Conservation (phyloP, 176 grass and related monocot species). For the Canna indica region DNA sequence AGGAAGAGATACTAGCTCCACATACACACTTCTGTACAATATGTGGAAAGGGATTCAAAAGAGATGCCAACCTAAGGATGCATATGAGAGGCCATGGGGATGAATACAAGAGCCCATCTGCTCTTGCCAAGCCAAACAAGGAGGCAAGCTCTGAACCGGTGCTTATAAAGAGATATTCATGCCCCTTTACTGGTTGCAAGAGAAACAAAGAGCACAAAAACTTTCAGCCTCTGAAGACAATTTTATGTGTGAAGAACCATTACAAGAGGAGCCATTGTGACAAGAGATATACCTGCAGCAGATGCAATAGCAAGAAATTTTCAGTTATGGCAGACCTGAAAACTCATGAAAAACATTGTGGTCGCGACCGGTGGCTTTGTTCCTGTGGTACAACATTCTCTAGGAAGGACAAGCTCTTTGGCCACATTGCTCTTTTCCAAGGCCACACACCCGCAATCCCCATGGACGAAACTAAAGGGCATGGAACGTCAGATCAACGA, state of each 20-base stretch:
- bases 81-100: slow-evolving; percentile 79
- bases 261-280: slow-evolving; percentile 75
- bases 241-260: slow-evolving; percentile 77
- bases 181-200: slow-evolving; percentile 60
- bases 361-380: slow-evolving; percentile 56
- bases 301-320: slow-evolving; percentile 58
- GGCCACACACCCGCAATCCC: slow-evolving; percentile 52
- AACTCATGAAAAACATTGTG: slow-evolving; percentile 73
- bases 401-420: slow-evolving; percentile 77
- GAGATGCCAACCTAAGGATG: slow-evolving; percentile 73
- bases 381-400: slow-evolving; percentile 69
- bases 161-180: slow-evolving; percentile 52
- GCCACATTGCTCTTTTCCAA: slow-evolving; percentile 61
- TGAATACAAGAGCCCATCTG: slow-evolving; percentile 61
- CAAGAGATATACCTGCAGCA: slow-evolving; percentile 62
- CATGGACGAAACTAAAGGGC: slow-evolving; percentile 31
- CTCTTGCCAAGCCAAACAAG: slow-evolving; percentile 56
- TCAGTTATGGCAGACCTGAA: slow-evolving; percentile 67
- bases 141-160: slow-evolving; percentile 27
- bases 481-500: not conserved
- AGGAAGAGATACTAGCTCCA: slow-evolving; percentile 74
- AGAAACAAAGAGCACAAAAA: slow-evolving; percentile 67
- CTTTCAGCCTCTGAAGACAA: slow-evolving; percentile 70
- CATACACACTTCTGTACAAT: slow-evolving; percentile 70
- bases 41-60: slow-evolving; percentile 76